Conservation (phyloP, 1,284 basidiomycete species). For the Cystobasidiaceae sp. region DNA sequence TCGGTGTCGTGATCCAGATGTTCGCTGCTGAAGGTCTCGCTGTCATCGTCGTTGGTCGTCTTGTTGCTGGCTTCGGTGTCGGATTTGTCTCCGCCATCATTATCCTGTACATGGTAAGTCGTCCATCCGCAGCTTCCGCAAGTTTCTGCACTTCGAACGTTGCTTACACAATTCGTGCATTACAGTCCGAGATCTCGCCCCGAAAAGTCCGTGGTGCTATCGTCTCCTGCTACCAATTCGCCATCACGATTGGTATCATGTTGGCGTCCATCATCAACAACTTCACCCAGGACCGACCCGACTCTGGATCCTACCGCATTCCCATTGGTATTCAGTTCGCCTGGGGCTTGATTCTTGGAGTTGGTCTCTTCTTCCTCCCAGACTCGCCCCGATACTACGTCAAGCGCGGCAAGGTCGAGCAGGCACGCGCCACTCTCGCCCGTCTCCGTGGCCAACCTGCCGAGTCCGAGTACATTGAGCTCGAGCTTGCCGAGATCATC, state of each 20-base stretch:
- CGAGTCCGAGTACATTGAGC: conserved; percentile 34
- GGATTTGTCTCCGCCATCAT: conserved; percentile 34
- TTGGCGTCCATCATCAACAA: conserved; percentile 35
- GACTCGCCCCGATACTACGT: conserved; percentile 42
- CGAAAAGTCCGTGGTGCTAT: conserved; percentile 32
- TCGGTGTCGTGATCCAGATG: conserved; percentile 30
- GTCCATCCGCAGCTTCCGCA: neutral
- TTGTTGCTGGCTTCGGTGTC: conserved; percentile 31
- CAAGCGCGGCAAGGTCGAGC: conserved; percentile 35
- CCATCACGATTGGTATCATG: conserved; percentile 35
- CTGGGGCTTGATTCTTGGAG: conserved; percentile 32
- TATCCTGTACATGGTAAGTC: conserved; percentile 30
- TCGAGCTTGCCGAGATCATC: conserved; percentile 38
- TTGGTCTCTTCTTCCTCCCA: conserved; percentile 37
- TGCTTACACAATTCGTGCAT: neutral
- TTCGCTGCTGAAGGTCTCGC: conserved; percentile 13
- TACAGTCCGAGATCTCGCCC: conserved; percentile 33
- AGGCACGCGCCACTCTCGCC: conserved; percentile 35
- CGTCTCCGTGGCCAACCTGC: conserved; percentile 35
- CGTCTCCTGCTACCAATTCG: conserved; percentile 35
- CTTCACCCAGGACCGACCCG: conserved; percentile 30
- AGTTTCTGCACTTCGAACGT: neutral
- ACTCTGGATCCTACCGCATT: conserved; percentile 39
- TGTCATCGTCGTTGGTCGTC: conserved; percentile 10
- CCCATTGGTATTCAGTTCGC: conserved; percentile 38